These are phyloP conservation scores for Penicillium rolfsii DNA, from an alignment of 2,329 filamentous ascomycete species.

Conservation along the genomic window DNA sequence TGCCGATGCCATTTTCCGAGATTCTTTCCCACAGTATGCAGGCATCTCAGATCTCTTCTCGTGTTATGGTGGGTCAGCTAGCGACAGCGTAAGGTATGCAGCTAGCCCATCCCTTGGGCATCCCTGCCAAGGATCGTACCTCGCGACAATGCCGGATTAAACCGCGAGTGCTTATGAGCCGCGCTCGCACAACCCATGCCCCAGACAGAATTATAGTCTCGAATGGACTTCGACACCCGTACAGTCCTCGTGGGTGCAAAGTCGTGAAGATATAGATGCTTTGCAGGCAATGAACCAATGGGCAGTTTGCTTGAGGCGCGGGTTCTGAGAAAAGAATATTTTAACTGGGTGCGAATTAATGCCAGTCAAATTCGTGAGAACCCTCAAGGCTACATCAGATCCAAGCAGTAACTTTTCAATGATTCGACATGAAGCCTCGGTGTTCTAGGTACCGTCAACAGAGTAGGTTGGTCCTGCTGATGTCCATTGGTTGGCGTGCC, in stretches of 20 bases:
- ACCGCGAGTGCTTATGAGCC: background rate
- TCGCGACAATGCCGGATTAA: background rate
- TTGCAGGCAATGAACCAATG: background rate
- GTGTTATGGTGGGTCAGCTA: background rate
- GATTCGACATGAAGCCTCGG: background rate
- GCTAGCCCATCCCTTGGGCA: conserved; percentile 8
- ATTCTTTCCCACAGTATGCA: background rate
- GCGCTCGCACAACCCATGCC: background rate
- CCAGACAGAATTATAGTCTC: background rate
- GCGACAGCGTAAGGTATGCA: conserved; percentile 2
- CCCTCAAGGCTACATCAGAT: too few species aligned
- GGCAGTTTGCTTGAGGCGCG: background rate
- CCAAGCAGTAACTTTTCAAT: background rate
- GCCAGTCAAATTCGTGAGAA: background rate
- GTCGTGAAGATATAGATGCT: background rate
- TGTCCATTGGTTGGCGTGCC: background rate
- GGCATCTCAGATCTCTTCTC: background rate
- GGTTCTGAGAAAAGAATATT: background rate
- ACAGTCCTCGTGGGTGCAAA: too few species aligned
- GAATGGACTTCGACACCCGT: background rate
- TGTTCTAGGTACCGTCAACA: background rate
- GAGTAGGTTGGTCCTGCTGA: background rate
- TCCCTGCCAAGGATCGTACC: conserved; percentile 4
- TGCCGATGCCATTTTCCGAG: too few species aligned
- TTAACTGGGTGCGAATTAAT: background rate